Percentiles rank a stretch among this genome's conserved stretches.
Evolutionary conservation across 768 basidiomycete genomes (phyloP).

Genomic region (Termitomyces sp.): DNA sequence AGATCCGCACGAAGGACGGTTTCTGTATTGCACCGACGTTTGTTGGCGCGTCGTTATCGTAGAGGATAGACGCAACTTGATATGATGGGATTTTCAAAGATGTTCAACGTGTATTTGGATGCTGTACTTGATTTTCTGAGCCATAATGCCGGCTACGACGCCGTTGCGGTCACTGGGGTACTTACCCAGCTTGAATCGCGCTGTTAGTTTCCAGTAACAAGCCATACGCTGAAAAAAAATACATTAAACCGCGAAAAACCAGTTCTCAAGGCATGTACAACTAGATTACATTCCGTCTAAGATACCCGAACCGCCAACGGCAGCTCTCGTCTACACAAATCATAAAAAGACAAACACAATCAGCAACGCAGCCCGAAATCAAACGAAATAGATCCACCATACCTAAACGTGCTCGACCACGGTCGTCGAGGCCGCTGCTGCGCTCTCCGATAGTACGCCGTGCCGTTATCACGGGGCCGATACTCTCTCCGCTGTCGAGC

Average conservation of each 20-base stretch:
- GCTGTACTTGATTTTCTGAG: neutral
- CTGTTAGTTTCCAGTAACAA: neutral
- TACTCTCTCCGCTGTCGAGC: neutral
- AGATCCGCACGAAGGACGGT: constrained; percentile 82
- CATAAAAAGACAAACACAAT: neutral
- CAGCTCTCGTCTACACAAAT: constrained; percentile 3
- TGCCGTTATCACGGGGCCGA: constrained; percentile 6
- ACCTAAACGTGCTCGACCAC: constrained; percentile 4
- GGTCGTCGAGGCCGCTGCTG: neutral
- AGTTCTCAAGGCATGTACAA: constrained; percentile 4
- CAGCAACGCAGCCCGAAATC: neutral
- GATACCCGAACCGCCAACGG: neutral
- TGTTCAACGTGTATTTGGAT: neutral
- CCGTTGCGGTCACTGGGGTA: too few species aligned
- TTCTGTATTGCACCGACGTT: constrained; percentile 76
- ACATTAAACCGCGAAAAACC: constrained; percentile 3
- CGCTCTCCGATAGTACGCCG: constrained; percentile 6
- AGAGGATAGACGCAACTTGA: constrained; percentile 19
- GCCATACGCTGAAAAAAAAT: neutral
- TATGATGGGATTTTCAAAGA: too few species aligned
- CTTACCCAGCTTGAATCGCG: too few species aligned
- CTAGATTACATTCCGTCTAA: constrained; percentile 2
- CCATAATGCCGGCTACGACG: too few species aligned
- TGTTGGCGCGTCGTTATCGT: constrained; percentile 91
- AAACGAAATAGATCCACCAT: neutral